Conservation (phyloP, 805 yeast genomes). For the Komagataella pastoris region DNA sequence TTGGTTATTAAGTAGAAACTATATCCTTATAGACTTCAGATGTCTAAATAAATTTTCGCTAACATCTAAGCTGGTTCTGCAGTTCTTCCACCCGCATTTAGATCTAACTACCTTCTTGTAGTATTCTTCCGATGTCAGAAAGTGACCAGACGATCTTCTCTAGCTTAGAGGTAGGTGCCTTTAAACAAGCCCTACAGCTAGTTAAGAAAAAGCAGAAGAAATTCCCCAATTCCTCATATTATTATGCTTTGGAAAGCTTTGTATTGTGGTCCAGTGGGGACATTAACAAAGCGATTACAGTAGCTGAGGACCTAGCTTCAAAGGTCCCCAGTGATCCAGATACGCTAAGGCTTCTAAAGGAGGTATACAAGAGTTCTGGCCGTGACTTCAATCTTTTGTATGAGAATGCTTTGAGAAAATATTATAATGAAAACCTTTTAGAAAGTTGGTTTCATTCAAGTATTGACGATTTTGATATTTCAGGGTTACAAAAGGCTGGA, state of each 20-base stretch:
- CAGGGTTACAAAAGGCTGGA: slow-evolving; percentile 41
- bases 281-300: slow-evolving; percentile 17
- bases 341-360: slow-evolving; percentile 33
- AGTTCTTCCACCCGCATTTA: neutral
- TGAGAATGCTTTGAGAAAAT: slow-evolving; percentile 45
- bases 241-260: slow-evolving; percentile 29
- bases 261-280: slow-evolving; percentile 21
- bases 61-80: neutral
- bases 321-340: slow-evolving; percentile 41
- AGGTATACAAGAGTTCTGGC: slow-evolving; percentile 27
- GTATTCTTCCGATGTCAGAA: neutral
- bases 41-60: neutral
- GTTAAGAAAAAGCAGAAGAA: slow-evolving; percentile 34
- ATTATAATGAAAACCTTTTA: slow-evolving; percentile 33
- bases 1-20: slow-evolving; percentile 3
- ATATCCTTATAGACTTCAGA: neutral
- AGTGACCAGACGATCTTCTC: slow-evolving; percentile 11
- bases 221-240: slow-evolving; percentile 44
- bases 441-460: slow-evolving; percentile 46
- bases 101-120: neutral
- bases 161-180: slow-evolving; percentile 41
- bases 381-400: slow-evolving; percentile 32
- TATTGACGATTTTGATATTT: slow-evolving; percentile 29
- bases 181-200: slow-evolving; percentile 35
- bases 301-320: slow-evolving; percentile 14